Conservation (phyloP, 2,329 filamentous ascomycete genomes). For the Stagonosporopsis cucurbitacearum region DNA sequence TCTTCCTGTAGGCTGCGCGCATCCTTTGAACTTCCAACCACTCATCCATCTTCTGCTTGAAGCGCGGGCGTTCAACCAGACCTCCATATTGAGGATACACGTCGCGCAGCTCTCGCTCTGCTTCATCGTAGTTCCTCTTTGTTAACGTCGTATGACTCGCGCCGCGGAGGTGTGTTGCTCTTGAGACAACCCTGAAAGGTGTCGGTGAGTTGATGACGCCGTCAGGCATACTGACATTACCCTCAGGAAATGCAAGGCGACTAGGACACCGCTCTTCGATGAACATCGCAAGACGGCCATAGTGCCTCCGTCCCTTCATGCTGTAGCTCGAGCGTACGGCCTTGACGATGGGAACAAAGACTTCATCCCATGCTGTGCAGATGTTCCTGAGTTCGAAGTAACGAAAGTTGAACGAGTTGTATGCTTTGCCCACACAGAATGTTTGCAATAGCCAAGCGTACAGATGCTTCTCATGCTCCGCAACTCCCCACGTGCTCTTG, state of each 20-base stretch:
- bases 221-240: conserved; percentile 27
- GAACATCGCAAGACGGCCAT: conserved; percentile 42
- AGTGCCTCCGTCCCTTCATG: conserved; percentile 33
- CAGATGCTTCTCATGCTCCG: conserved; percentile 42
- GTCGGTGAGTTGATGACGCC: conserved; percentile 25
- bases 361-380: conserved; percentile 37
- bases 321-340: conserved; percentile 39
- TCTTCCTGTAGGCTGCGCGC: conserved; percentile 26
- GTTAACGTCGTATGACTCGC: conserved; percentile 15
- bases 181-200: conserved; percentile 31
- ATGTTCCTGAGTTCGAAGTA: conserved; percentile 40
- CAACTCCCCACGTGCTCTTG: conserved; percentile 34
- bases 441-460: conserved; percentile 43
- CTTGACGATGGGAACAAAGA: conserved; percentile 42
- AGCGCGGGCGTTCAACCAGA: conserved; percentile 40
- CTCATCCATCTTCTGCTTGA: conserved; percentile 36
- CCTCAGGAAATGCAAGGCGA: conserved; percentile 41
- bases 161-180: conserved; percentile 12
- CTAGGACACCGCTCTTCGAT: conserved; percentile 38
- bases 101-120: conserved; percentile 38
- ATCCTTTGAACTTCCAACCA: conserved; percentile 37
- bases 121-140: conserved; percentile 32
- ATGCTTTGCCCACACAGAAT: conserved; percentile 41
- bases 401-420: conserved; percentile 34
- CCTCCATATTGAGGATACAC: conserved; percentile 42